Conservation (phyloP, 208 protist genomes). For the Leishmania aethiopica region DNA sequence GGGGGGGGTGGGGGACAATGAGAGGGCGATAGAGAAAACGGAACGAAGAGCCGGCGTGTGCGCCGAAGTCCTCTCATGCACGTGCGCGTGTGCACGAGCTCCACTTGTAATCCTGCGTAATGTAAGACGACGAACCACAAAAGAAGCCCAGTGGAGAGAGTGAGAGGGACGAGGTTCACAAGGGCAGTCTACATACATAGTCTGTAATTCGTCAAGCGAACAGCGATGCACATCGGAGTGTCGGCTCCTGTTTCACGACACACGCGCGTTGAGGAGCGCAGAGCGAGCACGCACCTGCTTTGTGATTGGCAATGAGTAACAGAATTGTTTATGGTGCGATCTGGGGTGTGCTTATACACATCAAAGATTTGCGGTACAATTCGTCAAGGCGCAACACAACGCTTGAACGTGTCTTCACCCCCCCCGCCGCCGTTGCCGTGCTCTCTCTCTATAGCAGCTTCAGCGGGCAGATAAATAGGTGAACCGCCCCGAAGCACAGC, state of each 20-base stretch:
- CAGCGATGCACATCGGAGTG: neutral
- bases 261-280: neutral
- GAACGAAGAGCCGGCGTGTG: too few relatives aligned
- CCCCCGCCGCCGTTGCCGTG: neutral
- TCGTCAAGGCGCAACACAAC: neutral
- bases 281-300: neutral
- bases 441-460: neutral
- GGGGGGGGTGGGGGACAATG: too few relatives aligned
- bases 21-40: too few relatives aligned
- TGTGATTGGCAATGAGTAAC: neutral
- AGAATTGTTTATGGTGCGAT: neutral
- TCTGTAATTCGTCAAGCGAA: too few relatives aligned
- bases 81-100: too few relatives aligned
- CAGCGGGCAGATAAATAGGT: neutral
- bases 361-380: neutral
- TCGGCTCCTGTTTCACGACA: neutral
- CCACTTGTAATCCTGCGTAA: too few relatives aligned
- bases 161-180: neutral
- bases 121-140: too few relatives aligned
- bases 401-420: neutral
- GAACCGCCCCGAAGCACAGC: neutral
- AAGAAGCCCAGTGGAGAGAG: too few relatives aligned
- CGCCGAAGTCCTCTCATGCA: too few relatives aligned
- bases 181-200: neutral
- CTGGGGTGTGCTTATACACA: neutral